A percentile compares a stretch with the other conserved stretches of the same genome.
Evolutionary conservation across 169 alveolate genomes (phyloP).

Genomic region (Ichthyophthirius multifiliis): DNA sequence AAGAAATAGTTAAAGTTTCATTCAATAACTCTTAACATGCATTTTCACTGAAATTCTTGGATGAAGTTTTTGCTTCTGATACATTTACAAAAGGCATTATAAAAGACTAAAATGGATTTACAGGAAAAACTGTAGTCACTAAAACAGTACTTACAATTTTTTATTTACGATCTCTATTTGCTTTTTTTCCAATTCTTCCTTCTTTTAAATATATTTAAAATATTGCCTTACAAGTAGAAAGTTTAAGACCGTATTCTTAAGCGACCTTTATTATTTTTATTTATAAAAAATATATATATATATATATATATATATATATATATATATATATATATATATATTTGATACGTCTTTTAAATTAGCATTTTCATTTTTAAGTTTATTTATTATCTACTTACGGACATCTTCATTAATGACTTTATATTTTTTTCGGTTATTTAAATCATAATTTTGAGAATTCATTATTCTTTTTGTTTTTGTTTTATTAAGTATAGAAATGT

Average conservation of each 20-base stretch:
- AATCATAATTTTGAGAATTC: background rate
- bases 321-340: too few relatives aligned
- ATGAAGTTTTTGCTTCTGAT: background rate
- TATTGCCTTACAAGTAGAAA: slow-evolving; percentile 42
- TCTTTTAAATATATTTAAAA: slow-evolving; percentile 36
- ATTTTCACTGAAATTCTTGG: background rate
- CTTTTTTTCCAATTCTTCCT: slow-evolving; percentile 46
- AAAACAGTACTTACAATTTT: slow-evolving; percentile 32
- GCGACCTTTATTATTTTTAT: slow-evolving; percentile 25
- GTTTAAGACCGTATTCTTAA: slow-evolving; percentile 34
- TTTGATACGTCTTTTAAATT: slow-evolving; percentile 10
- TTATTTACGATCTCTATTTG: slow-evolving; percentile 35
- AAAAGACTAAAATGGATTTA: slow-evolving; percentile 11
- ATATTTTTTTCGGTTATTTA: background rate
- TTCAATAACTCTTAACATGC: background rate
- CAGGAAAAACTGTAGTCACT: slow-evolving; percentile 20
- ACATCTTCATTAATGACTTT: slow-evolving; percentile 9
- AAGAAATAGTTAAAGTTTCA: background rate
- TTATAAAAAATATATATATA: too few relatives aligned
- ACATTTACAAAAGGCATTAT: background rate
- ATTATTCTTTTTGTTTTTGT: background rate
- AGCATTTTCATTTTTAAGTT: background rate
- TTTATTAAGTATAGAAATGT: too few relatives aligned
- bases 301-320: too few relatives aligned
- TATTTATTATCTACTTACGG: slow-evolving; percentile 1